Conservation (phyloP, 129 eudicot genomes). For the Chrysanthemum seticuspe region DNA sequence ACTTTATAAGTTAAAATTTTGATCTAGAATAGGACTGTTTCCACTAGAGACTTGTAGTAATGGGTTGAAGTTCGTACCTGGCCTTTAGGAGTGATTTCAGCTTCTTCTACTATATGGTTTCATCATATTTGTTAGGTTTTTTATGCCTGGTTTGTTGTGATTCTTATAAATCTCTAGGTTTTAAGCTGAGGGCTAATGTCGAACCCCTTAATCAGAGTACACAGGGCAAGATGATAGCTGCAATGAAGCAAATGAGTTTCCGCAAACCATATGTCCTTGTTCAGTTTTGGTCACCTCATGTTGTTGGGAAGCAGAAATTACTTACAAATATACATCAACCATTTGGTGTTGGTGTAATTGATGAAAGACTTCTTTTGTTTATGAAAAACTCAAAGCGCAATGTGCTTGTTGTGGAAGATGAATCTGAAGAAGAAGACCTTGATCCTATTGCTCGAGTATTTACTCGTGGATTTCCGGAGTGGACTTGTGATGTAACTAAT, state of each 20-base stretch:
- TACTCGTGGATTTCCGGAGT: slow-evolving; percentile 10
- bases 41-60: no score
- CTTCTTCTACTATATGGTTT: no score
- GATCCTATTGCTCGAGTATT: slow-evolving; percentile 15
- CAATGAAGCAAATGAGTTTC: not conserved
- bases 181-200: not conserved
- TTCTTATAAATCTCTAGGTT: not conserved
- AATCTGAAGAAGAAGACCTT: not conserved
- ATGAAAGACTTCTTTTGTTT: not conserved
- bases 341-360: not conserved
- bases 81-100: no score
- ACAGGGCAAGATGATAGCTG: not conserved
- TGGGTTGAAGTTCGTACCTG: no score
- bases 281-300: slow-evolving; percentile 11
- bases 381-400: not conserved
- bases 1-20: no score
- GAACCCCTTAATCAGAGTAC: not conserved
- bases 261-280: not conserved
- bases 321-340: slow-evolving; percentile 11
- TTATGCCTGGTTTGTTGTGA: not conserved
- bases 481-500: slow-evolving; percentile 1
- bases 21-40: no score
- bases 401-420: not conserved
- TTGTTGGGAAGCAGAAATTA: not conserved
- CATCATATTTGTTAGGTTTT: no score